Base-by-base conservation (phyloP, 495 filamentous ascomycete genomes). In the Aspergillus bridgeri region DNA sequence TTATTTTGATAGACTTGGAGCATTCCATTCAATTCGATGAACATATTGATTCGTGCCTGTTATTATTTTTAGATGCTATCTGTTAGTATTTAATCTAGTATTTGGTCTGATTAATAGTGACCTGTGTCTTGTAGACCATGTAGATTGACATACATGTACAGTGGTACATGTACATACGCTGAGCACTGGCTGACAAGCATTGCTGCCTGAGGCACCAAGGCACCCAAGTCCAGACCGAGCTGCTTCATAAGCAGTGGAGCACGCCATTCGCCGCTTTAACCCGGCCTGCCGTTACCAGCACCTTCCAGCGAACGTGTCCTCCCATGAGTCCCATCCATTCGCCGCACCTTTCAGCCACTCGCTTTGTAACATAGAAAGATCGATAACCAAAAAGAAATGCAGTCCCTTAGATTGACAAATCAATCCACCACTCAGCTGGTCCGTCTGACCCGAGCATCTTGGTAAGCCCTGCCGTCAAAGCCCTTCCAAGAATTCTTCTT, bases 161-260 rank as follows among this genome's bases (percentile, higher is more conserved):
- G n/a, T n/a, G n/a, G n/a, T n/a, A n/a, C n/a, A n/a, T n/a, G n/a
- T n/a, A n/a, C n/a, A n/a, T n/a, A n/a, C n/a, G n/a, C n/a, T n/a
- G n/a, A n/a, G n/a, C 25, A 27, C 3, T 13, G 19, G 20, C 9
- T 8, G 7, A 38, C 23, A 11, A 23, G 20, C 20, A 6, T 9
- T 22, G 33, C 29, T 33, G 29, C 58, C 58, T 64, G 27, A 62
- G 59, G 57, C 57, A 52, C 18, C 23, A 24, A 50, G 5, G 8
- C 25, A 24, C 42, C 6, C 13, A 29, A 9, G 50, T 65, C 65
- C 63, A 68, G 65, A 65, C 65, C 60, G 29, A 29, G 23, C 49
- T 53, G 56, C 61, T 68, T 68, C 52, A 59, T 68, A 68, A 68
- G 65, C 65, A 51, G 15, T 38, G 42, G 51, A 68, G 61, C 65